phyloP scores from a whole-genome alignment of 768 basidiomycete species.

The Termitomyces sp. region DNA sequence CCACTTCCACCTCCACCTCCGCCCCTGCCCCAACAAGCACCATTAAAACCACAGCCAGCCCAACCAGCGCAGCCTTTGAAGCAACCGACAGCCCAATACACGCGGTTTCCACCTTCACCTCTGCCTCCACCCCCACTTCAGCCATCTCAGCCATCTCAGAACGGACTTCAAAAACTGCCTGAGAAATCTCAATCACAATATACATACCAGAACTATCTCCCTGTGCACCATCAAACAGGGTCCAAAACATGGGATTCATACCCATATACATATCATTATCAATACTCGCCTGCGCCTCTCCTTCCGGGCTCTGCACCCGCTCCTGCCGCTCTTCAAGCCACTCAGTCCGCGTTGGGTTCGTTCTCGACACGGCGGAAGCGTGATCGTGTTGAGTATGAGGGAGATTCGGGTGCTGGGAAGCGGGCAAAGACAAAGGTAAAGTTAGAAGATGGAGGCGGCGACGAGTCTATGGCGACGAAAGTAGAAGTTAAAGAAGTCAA shows the following conservation, averaged over 20 bases:
- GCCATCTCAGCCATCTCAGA: background rate
- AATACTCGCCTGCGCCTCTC: background rate
- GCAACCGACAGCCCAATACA: background rate
- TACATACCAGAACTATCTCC: background rate
- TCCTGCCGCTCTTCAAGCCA: background rate
- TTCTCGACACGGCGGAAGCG: background rate
- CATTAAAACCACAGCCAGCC: background rate
- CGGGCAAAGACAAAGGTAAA: background rate
- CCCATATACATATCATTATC: background rate
- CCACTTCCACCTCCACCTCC: background rate
- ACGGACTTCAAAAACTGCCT: background rate
- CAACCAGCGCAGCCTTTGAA: background rate
- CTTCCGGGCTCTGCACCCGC: background rate
- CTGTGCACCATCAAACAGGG: background rate
- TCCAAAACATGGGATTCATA: background rate
- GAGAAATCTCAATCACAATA: background rate
- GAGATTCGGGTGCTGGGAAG: background rate
- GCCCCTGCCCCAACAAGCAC: too few species aligned
- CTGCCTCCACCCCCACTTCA: background rate
- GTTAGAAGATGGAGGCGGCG: background rate
- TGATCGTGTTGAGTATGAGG: constrained; percentile 1
- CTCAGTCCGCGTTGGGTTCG: background rate
- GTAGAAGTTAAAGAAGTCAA: background rate
- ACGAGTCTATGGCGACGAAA: background rate
- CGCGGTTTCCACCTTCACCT: too few species aligned